These are phyloP conservation scores for Trichoderma sp. DNA, from an alignment of 2,329 filamentous ascomycete species.

Conservation along the genomic window DNA sequence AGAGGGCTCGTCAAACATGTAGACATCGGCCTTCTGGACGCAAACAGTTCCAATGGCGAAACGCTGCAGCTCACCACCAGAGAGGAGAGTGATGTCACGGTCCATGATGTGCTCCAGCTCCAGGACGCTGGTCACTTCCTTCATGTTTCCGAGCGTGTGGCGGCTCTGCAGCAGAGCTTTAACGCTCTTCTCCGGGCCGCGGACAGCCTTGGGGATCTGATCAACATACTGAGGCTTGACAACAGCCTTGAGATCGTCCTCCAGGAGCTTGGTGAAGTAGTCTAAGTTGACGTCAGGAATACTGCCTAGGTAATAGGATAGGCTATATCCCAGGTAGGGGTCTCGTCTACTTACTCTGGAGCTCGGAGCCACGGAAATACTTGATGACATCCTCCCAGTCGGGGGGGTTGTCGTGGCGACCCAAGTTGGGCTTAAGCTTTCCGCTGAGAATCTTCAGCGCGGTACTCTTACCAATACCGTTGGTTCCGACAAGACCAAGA, in stretches of 20 bases:
- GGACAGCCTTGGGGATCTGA: conserved; percentile 91
- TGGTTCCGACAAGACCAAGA: conserved; percentile 92
- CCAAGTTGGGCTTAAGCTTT: conserved; percentile 97
- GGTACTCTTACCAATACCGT: conserved; percentile 99
- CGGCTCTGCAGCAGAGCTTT: conserved; percentile 73
- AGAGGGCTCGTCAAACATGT: conserved; percentile 99
- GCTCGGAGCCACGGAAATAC: conserved; percentile 94
- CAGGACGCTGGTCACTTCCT: conserved; percentile 78
- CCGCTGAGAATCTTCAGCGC: conserved; percentile 97
- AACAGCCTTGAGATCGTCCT: conserved; percentile 95
- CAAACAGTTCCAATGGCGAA: conserved; percentile 96
- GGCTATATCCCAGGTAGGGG: too few species aligned
- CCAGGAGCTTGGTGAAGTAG: conserved; percentile 97
- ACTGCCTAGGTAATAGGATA: not conserved
- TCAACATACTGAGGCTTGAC: conserved; percentile 99
- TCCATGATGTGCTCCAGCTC: conserved; percentile 88
- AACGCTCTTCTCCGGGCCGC: conserved; percentile 75
- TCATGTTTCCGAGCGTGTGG: conserved; percentile 71
- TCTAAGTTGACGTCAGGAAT: conserved; percentile 45
- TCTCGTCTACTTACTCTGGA: conserved; percentile 73
- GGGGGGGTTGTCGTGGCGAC: conserved; percentile 90
- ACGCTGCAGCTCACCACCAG: conserved; percentile 95
- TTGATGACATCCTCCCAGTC: conserved; percentile 99
- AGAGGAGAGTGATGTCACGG: conserved; percentile 84
- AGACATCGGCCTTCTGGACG: conserved; percentile 93